Evolutionary conservation across 345 rosid species (phyloP), one percentile per base, ranked within the genome.

Genomic region (Gossypium turneri): DNA sequence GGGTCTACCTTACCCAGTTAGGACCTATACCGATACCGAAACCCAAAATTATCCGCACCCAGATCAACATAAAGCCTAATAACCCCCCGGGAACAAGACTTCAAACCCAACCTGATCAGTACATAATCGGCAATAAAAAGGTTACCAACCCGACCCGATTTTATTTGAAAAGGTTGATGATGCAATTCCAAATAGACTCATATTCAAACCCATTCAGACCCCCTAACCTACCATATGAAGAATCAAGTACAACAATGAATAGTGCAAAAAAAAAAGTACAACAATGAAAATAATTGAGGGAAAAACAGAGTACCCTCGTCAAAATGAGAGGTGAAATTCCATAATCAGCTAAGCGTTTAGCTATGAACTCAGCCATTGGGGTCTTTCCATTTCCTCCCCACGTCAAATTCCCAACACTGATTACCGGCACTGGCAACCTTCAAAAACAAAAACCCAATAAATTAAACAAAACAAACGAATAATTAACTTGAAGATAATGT

Each of bases 351-450:
- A 90, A 80, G 25, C 41, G 71, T 11, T 63, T 79, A 1, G 94
- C 86, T 72, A 91, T 82, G 84, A 81, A 86, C 80, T 91, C 92
- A 68, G 86, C 95, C 98, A 91, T 91, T 12, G 98, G 95, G n/a
- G 97, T 93, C 89, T 93, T 93, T 72, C 98, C 97, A 67, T 88
- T 90, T 67, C 95, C 97, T 82, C 97, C 97, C 98, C 98, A 93
- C 10, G 91, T 91, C 80, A 93, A 79, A 81, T 93, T 93, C 72
- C 97, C 98, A 13, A 91, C 93, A 72, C 98, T 90, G 76, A 90
- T 93, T 78, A 91, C 97, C 47, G 95, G 95, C 77, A 93, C 85
- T 0, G 91, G 91, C 79, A 91, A 77, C 81, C 98, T 93, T 85
- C 77, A 70, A 73, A 51, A 66, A 9, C 11, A 2, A n/a, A 34